These are phyloP conservation scores for Pistacia integerrima DNA, from an alignment of 345 rosid species.

Conservation along the genomic window DNA sequence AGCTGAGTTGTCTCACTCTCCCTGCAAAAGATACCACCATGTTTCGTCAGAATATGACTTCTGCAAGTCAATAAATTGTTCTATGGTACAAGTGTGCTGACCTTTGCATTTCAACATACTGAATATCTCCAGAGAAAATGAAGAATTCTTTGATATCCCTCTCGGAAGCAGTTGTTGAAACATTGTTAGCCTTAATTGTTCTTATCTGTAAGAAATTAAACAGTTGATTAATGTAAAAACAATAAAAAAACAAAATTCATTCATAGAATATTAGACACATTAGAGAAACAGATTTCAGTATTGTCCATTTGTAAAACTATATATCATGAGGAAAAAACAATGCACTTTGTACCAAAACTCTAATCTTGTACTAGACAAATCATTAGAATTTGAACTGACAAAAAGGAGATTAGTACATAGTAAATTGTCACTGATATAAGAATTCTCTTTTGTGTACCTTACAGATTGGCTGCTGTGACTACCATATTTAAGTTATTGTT, in stretches of 20 bases:
- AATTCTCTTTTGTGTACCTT: background rate
- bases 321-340: background rate
- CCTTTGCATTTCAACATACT: conserved; percentile 52
- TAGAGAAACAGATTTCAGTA: background rate
- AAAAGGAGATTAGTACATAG: background rate
- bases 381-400: background rate
- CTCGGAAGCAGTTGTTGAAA: conserved; percentile 39
- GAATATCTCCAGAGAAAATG: conserved; percentile 52
- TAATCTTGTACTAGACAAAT: background rate
- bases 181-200: conserved; percentile 51
- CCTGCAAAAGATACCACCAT: conserved; percentile 23
- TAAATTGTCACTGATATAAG: background rate
- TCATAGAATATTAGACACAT: background rate
- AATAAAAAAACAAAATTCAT: background rate
- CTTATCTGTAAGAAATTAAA: conserved; percentile 34
- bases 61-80: background rate
- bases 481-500: background rate
- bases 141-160: conserved; percentile 51
- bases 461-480: background rate
- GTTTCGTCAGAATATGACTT: background rate
- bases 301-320: background rate
- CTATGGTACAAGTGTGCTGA: conserved; percentile 6
- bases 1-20: conserved; percentile 41
- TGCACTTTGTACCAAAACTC: background rate
- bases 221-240: conserved; percentile 8